phyloP scores from a whole-genome alignment of 2,329 filamentous ascomycete species.

The Talaromyces sp. region DNA sequence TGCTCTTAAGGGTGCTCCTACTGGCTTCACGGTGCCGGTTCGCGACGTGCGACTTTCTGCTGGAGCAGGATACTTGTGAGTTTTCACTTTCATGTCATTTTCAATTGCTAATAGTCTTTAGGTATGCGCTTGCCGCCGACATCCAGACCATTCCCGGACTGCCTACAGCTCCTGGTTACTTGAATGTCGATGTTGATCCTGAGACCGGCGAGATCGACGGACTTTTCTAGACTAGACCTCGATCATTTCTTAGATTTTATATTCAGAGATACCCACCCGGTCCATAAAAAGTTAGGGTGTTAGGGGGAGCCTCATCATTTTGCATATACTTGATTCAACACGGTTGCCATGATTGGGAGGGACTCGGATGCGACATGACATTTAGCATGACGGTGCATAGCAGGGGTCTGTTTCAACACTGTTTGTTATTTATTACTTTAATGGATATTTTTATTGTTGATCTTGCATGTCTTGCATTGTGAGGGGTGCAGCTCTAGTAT shows the following conservation, averaged over 20 bases:
- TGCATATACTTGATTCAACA: conserved; percentile 12
- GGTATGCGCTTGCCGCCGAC: conserved; percentile 89
- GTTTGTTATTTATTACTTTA: background rate
- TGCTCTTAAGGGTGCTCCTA: conserved; percentile 87
- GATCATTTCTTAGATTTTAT: background rate
- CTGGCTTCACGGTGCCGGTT: conserved; percentile 90
- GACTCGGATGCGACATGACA: background rate
- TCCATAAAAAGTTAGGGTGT: background rate
- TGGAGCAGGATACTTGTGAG: conserved; percentile 85
- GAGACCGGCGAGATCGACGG: conserved; percentile 85
- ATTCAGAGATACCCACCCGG: background rate
- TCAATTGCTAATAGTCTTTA: conserved; percentile 38
- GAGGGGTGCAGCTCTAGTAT: background rate
- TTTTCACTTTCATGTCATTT: conserved; percentile 15
- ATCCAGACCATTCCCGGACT: conserved; percentile 97
- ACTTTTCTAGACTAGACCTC: conserved; percentile 64
- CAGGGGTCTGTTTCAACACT: background rate
- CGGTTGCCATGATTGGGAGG: conserved; percentile 9
- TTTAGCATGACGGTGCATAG: background rate
- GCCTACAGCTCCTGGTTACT: conserved; percentile 88
- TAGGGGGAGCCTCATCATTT: conserved; percentile 1
- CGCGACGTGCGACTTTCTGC: conserved; percentile 90
- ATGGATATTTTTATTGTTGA: background rate
- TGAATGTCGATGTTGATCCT: conserved; percentile 80
- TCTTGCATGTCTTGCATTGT: background rate